Evolutionary conservation across 371 early-diverging fungal species (phyloP).

Genomic region (Massospora cicadina): DNA sequence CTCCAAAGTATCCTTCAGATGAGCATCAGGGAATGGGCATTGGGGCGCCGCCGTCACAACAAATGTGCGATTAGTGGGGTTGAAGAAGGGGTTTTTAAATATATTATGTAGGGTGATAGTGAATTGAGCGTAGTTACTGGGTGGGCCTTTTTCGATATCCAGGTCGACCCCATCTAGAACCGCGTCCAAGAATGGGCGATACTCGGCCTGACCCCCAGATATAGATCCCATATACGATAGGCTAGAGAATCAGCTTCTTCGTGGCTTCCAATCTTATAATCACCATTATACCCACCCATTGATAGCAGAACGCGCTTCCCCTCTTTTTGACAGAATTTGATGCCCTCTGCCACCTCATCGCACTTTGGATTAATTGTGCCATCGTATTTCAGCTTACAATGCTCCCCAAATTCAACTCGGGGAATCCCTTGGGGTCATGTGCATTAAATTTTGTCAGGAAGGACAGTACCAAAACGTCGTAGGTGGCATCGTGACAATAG

Average conservation of each 20-base stretch:
- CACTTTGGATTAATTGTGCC: slow-evolving; percentile 33
- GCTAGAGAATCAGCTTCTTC: slow-evolving; percentile 31
- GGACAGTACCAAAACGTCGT: slow-evolving; percentile 34
- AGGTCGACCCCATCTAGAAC: slow-evolving; percentile 48
- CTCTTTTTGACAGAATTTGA: slow-evolving; percentile 36
- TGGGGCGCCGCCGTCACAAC: slow-evolving; percentile 54
- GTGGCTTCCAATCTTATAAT: slow-evolving; percentile 32
- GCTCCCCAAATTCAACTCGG: slow-evolving; percentile 38
- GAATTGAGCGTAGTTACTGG: slow-evolving; percentile 27
- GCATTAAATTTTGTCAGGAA: slow-evolving; percentile 43
- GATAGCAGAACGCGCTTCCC: slow-evolving; percentile 43
- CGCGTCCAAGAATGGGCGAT: slow-evolving; percentile 41
- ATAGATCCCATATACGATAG: slow-evolving; percentile 36
- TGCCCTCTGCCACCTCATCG: slow-evolving; percentile 35
- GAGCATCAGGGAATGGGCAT: slow-evolving; percentile 39
- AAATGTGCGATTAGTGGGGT: slow-evolving; percentile 23
- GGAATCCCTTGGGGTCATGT: slow-evolving; percentile 17
- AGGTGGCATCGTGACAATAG: slow-evolving; percentile 35
- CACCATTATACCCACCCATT: slow-evolving; percentile 50
- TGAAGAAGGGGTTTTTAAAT: slow-evolving; percentile 16
- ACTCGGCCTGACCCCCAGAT: slow-evolving; percentile 27
- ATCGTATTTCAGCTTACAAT: slow-evolving; percentile 27
- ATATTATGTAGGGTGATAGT: slow-evolving; percentile 27
- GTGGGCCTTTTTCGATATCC: slow-evolving; percentile 44
- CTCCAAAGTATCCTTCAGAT: slow-evolving; percentile 14